phyloP scores from a whole-genome alignment of 2,329 filamentous ascomycete species.

The Coniella lustricola region DNA sequence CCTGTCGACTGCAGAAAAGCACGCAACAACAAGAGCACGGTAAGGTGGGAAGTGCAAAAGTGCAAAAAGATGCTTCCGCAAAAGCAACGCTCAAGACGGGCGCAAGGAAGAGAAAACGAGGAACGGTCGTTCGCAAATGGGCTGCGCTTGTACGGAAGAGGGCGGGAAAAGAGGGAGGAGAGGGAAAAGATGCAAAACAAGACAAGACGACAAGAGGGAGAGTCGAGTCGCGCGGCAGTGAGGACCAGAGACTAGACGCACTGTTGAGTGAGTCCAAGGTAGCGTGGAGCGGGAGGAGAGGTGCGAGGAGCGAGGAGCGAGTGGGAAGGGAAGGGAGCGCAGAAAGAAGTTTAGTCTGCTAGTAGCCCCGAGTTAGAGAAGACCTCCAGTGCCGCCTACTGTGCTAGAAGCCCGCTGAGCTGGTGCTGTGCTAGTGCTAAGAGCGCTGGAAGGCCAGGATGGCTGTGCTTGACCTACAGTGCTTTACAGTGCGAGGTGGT shows the following conservation, averaged over 20 bases:
- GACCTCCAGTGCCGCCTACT: not conserved
- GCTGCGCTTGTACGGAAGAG: not conserved
- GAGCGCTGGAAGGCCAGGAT: no score
- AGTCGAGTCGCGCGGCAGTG: conserved; percentile 7
- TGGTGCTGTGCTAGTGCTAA: no score
- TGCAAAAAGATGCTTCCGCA: conserved; percentile 15
- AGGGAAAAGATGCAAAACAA: conserved; percentile 8
- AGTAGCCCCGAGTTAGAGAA: conserved; percentile 4
- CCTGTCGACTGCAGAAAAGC: conserved; percentile 7
- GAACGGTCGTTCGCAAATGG: conserved; percentile 10
- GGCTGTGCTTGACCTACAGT: no score
- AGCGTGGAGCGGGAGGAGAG: conserved; percentile 4
- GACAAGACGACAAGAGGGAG: conserved; percentile 8
- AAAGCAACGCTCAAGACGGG: conserved; percentile 15
- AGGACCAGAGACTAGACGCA: not conserved
- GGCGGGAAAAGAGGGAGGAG: conserved; percentile 6
- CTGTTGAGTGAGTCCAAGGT: conserved; percentile 1
- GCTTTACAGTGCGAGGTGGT: no score
- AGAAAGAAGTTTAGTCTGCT: conserved; percentile 1
- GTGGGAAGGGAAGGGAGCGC: conserved; percentile 2
- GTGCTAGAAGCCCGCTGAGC: no score
- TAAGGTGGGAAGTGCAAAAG: conserved; percentile 1
- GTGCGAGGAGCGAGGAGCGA: no score
- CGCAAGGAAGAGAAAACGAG: conserved; percentile 10
- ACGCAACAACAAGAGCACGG: conserved; percentile 7